These are phyloP conservation scores for Nemania abortiva DNA, from an alignment of 2,329 filamentous ascomycete species.

Conservation along the genomic window DNA sequence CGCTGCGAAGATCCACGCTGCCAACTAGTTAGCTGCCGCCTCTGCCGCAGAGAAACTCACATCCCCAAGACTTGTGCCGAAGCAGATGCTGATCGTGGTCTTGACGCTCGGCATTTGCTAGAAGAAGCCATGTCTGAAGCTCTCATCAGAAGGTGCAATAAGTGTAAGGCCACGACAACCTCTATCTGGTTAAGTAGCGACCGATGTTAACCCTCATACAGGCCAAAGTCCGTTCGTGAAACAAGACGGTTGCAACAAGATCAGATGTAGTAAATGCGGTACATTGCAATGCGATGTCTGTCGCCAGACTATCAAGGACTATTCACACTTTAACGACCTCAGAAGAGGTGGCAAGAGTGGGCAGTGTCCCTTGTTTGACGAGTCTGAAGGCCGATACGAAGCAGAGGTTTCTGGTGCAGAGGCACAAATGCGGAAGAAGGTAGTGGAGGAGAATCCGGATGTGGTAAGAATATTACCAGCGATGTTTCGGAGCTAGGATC, in stretches of 20 bases:
- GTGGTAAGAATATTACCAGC: conserved; percentile 54
- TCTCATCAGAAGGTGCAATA: conserved; percentile 80
- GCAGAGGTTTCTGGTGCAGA: conserved; percentile 74
- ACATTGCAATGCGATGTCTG: conserved; percentile 78
- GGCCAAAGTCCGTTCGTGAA: conserved; percentile 84
- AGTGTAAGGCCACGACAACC: conserved; percentile 56
- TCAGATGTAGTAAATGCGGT: conserved; percentile 74
- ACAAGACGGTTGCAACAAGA: conserved; percentile 84
- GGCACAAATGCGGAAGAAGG: conserved; percentile 65
- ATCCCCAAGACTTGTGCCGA: conserved; percentile 80
- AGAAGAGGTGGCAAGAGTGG: conserved; percentile 60
- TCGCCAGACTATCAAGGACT: conserved; percentile 69
- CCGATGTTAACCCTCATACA: conserved; percentile 43
- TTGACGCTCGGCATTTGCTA: conserved; percentile 73
- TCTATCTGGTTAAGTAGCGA: not conserved
- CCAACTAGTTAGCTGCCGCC: conserved; percentile 71
- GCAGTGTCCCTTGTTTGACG: conserved; percentile 78
- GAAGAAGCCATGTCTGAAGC: conserved; percentile 89
- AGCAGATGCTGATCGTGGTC: conserved; percentile 68
- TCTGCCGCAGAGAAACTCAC: conserved; percentile 77
- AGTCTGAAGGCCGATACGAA: conserved; percentile 69
- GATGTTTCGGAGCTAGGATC: not conserved
- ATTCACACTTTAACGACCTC: conserved; percentile 76
- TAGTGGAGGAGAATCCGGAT: conserved; percentile 70
- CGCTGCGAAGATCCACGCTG: conserved; percentile 76